Conservation (phyloP, 2,329 filamentous ascomycete species). For the Nannizzia gypsea region DNA sequence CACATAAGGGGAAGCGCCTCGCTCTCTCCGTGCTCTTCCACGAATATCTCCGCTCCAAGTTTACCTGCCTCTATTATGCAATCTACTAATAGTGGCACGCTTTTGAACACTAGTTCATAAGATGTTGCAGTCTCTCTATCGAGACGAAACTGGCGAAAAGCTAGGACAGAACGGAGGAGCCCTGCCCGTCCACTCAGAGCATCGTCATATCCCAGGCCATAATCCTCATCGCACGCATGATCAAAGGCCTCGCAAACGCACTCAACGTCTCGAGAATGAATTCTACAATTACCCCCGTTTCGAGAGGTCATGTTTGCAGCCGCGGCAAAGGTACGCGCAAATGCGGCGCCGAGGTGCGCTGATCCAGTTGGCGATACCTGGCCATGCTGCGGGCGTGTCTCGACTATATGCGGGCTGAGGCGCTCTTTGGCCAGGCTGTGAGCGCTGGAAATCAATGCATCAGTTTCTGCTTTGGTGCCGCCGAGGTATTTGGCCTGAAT, state of each 20-base stretch:
- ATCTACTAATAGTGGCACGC: slow-evolving; percentile 23
- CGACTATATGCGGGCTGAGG: slow-evolving; percentile 15
- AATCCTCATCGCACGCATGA: slow-evolving; percentile 22
- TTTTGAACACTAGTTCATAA: slow-evolving; percentile 19
- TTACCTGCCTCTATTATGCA: slow-evolving; percentile 26
- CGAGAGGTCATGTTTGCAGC: slow-evolving; percentile 8
- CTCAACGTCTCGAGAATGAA: slow-evolving; percentile 21
- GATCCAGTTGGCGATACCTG: slow-evolving; percentile 26
- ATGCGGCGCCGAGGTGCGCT: slow-evolving; percentile 19
- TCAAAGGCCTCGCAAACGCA: slow-evolving; percentile 22
- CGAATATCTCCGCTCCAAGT: slow-evolving; percentile 22
- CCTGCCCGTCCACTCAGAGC: slow-evolving; percentile 30
- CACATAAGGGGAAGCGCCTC: slow-evolving; percentile 32
- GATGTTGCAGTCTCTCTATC: slow-evolving; percentile 15
- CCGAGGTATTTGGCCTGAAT: slow-evolving; percentile 23
- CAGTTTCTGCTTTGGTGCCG: not conserved
- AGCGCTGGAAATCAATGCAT: slow-evolving; percentile 17
- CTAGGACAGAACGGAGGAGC: slow-evolving; percentile 27
- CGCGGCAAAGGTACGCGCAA: slow-evolving; percentile 21
- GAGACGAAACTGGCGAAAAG: slow-evolving; percentile 21
- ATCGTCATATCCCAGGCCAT: slow-evolving; percentile 28
- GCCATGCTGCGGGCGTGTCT: slow-evolving; percentile 5
- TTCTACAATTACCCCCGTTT: slow-evolving; percentile 9
- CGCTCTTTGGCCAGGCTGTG: slow-evolving; percentile 20
- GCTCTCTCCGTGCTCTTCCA: slow-evolving; percentile 21